phyloP scores from a whole-genome alignment of 805 yeast genomes.

The Soucietia sequanensis region DNA sequence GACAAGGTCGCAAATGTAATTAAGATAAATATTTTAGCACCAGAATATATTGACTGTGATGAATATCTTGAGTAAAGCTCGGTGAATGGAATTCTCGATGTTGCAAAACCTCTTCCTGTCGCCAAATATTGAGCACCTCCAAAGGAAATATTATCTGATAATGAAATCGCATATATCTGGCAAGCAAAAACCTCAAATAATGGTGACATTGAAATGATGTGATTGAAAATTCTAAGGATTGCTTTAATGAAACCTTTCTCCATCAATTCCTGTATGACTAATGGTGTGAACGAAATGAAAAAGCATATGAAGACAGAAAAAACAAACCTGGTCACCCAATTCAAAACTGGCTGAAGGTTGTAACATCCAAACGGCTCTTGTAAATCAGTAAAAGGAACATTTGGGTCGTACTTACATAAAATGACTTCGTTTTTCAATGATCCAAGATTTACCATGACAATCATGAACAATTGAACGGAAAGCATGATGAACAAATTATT shows the following conservation, averaged over 20 bases:
- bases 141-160: slow-evolving; percentile 71
- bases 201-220: slow-evolving; percentile 80
- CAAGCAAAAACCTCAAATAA: slow-evolving; percentile 94
- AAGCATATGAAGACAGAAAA: slow-evolving; percentile 90
- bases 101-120: slow-evolving; percentile 94
- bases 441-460: slow-evolving; percentile 76
- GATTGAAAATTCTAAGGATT: slow-evolving; percentile 63
- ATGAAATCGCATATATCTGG: slow-evolving; percentile 82
- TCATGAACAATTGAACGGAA: slow-evolving; percentile 84
- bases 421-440: slow-evolving; percentile 72
- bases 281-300: slow-evolving; percentile 86
- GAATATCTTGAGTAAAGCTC: slow-evolving; percentile 76
- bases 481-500: slow-evolving; percentile 85
- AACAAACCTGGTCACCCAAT: slow-evolving; percentile 88
- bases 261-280: slow-evolving; percentile 80
- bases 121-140: slow-evolving; percentile 93
- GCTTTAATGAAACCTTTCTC: slow-evolving; percentile 87
- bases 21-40: slow-evolving; percentile 66
- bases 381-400: slow-evolving; percentile 70
- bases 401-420: slow-evolving; percentile 61
- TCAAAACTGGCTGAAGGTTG: slow-evolving; percentile 77
- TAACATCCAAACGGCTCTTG: slow-evolving; percentile 82
- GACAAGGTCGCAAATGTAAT: slow-evolving; percentile 73
- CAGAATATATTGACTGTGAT: slow-evolving; percentile 72
- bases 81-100: slow-evolving; percentile 71